A percentile compares a stretch with the other conserved stretches of the same genome.
Conservation (phyloP, 1,139 yeast species). For the Debaryomyces sp. region DNA sequence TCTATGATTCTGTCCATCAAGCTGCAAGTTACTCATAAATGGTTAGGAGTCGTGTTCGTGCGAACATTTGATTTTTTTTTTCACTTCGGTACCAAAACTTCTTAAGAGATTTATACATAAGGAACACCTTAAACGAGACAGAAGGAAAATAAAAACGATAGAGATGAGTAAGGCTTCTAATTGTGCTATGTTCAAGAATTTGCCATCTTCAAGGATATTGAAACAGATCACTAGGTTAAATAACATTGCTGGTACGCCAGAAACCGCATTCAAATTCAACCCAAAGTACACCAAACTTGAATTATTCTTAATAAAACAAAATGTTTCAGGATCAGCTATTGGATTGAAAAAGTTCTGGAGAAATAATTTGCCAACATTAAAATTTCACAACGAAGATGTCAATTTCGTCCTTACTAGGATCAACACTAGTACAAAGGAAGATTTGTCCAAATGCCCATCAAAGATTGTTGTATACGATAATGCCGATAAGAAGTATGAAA, state of each 20-base stretch:
- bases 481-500: constrained; percentile 21
- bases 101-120: background rate
- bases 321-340: constrained; percentile 32
- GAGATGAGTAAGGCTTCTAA: constrained; percentile 9
- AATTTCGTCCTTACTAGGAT: constrained; percentile 64
- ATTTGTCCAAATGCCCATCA: constrained; percentile 53
- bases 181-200: constrained; percentile 18
- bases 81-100: background rate
- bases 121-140: background rate
- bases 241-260: constrained; percentile 40
- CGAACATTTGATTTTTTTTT: constrained; percentile 4
- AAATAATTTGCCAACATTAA: constrained; percentile 70
- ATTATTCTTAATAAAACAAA: constrained; percentile 30
- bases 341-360: constrained; percentile 67
- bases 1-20: background rate
- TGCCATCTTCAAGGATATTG: constrained; percentile 32
- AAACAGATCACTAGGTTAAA: constrained; percentile 42
- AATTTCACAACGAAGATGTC: constrained; percentile 77
- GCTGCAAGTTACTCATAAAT: constrained; percentile 4
- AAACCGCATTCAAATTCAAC: constrained; percentile 37
- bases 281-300: constrained; percentile 31
- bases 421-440: constrained; percentile 39
- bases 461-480: constrained; percentile 34
- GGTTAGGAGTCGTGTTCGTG: background rate
- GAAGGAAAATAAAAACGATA: background rate